A percentile compares a stretch with the other conserved stretches of the same genome.
phyloP scores from a whole-genome alignment of 805 yeast genomes.

The Schwanniomyces sp. region DNA sequence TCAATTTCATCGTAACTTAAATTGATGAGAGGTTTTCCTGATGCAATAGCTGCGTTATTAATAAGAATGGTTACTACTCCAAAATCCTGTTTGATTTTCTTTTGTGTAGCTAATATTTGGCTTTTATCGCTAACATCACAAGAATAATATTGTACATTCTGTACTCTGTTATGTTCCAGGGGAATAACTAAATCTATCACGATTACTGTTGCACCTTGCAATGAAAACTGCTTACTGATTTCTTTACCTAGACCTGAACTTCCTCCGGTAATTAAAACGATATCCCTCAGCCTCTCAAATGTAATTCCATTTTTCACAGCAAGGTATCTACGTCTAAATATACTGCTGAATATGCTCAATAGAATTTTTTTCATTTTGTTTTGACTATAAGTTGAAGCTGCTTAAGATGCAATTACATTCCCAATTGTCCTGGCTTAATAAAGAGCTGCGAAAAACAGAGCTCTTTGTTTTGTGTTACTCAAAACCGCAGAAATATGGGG shows the following conservation, averaged over 20 bases:
- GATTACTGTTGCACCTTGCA: slow-evolving; percentile 51
- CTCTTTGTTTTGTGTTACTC: not conserved
- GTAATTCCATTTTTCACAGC: slow-evolving; percentile 43
- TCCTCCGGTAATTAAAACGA: slow-evolving; percentile 84
- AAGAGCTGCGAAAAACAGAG: not conserved
- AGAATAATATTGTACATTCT: slow-evolving; percentile 51
- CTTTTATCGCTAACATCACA: slow-evolving; percentile 69
- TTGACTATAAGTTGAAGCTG: not conserved
- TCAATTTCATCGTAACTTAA: slow-evolving; percentile 60
- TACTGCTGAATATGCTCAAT: slow-evolving; percentile 11
- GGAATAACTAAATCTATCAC: slow-evolving; percentile 64
- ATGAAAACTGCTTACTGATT: slow-evolving; percentile 48
- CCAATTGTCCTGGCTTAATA: too few relatives aligned
- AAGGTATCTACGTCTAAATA: not conserved
- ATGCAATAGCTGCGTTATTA: slow-evolving; percentile 82
- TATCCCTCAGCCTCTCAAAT: slow-evolving; percentile 55
- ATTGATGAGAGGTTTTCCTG: slow-evolving; percentile 57
- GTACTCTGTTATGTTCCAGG: slow-evolving; percentile 22
- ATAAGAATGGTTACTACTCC: slow-evolving; percentile 69
- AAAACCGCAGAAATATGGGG: not conserved
- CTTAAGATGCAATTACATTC: not conserved
- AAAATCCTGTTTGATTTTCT: slow-evolving; percentile 41
- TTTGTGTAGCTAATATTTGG: slow-evolving; percentile 43
- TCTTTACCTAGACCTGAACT: slow-evolving; percentile 74
- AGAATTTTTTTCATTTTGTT: not conserved